Base-by-base conservation (phyloP, 306 rosid species). In the Phaseolus lunatus region DNA sequence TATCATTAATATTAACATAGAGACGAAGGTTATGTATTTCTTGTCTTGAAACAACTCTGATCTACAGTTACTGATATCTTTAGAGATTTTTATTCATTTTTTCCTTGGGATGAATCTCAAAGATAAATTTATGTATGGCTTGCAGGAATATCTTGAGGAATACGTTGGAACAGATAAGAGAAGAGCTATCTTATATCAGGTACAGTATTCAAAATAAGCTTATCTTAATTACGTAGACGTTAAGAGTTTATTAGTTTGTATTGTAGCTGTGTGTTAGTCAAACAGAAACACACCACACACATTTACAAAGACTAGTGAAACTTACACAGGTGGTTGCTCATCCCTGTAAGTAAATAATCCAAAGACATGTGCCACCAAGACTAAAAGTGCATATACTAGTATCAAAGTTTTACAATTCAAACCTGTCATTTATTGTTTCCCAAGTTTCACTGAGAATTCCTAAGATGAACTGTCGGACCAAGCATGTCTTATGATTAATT, bases 131-230 rank as follows among this genome's bases (percentile, higher is more conserved):
- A 67, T 72, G 24, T 31, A 9, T 78, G 66, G n/a, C 62, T 79
- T 74, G 84, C 98, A 96, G 99, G 98, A 88, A 78, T 92, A 91
- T 86, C 99, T 96, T 59, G 99, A 96, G 78, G 99, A 92, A 78
- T 85, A 65, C 49, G 84, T 92, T 35, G 97, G 96, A 85, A 80
- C 81, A 2, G 82, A 83, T 62, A 96, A 88, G 68, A 87, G 99
- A 85, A 84, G 94, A 84, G 61, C 88, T 20, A 66, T 96, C 68
- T 73, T 92, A 50, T 92, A 85, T 83, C 97, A 90, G 89, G 99
- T 91, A 89, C 78, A 82, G 43, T 65, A 70, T 52, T 41, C 48
- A 9, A 52, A 50, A 64, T 58, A 52, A 29, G 48, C 67, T 68
- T 78, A 47, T 62, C 52, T 67, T 45, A 57, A 31, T 39, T 54